phyloP scores from a whole-genome alignment of 2,329 filamentous ascomycete species.

The Colletotrichum camelliae region DNA sequence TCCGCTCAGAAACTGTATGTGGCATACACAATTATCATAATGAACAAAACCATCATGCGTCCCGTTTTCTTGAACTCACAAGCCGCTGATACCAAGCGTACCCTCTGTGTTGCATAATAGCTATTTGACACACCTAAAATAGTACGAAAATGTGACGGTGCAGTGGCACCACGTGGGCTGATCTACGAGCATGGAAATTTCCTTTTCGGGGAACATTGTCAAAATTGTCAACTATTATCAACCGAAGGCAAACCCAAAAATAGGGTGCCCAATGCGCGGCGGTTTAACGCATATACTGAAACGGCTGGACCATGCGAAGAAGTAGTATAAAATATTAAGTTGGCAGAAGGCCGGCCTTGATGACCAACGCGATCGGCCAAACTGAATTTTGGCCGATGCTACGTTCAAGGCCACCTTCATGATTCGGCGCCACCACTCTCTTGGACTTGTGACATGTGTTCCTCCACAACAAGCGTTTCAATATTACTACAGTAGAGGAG shows the following conservation, averaged over 20 bases:
- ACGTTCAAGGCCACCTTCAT: neutral
- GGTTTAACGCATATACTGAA: neutral
- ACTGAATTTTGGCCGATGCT: neutral
- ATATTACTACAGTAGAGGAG: neutral
- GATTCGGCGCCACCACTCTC: neutral
- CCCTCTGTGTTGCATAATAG: neutral
- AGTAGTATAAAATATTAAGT: neutral
- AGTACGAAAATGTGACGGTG: neutral
- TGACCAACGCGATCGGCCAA: neutral
- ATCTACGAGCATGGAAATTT: neutral
- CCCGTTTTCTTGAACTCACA: neutral
- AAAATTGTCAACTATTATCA: neutral
- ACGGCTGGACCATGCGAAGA: neutral
- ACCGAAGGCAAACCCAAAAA: neutral
- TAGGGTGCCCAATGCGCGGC: neutral
- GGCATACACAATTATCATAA: neutral
- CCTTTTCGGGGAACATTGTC: neutral
- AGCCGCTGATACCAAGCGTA: neutral
- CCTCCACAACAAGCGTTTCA: neutral
- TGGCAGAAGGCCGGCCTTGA: neutral
- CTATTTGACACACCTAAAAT: neutral
- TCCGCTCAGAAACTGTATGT: neutral
- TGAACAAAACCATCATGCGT: neutral
- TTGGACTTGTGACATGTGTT: neutral
- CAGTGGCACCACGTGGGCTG: neutral